Evolutionary conservation across 2,329 filamentous ascomycete genomes (phyloP).

Genomic region (Uncinocarpus reesii): DNA sequence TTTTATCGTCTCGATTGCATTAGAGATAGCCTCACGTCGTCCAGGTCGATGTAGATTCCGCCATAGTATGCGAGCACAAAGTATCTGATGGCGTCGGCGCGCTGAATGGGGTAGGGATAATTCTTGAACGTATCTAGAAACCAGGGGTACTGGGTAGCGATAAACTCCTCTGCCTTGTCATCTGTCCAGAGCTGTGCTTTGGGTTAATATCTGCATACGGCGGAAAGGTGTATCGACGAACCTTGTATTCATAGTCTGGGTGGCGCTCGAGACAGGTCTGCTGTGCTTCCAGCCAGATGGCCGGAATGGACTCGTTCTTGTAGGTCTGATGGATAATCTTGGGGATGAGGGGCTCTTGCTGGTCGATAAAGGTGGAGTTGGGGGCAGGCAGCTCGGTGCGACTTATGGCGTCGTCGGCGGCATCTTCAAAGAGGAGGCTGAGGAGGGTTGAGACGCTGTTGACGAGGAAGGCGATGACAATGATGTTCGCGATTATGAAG

Average conservation of each 20-base stretch:
- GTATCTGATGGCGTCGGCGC: constrained; percentile 68
- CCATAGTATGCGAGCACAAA: constrained; percentile 68
- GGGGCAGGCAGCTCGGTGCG: constrained; percentile 56
- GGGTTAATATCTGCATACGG: not conserved
- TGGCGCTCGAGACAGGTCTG: constrained; percentile 58
- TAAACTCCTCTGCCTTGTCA: constrained; percentile 57
- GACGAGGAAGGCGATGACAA: constrained; percentile 55
- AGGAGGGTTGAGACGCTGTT: constrained; percentile 61
- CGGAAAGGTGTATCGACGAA: constrained; percentile 36
- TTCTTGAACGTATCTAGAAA: constrained; percentile 64
- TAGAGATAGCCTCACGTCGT: constrained; percentile 45
- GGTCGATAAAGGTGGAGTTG: constrained; percentile 49
- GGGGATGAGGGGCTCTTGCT: constrained; percentile 53
- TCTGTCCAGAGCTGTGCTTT: constrained; percentile 63
- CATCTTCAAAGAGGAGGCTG: constrained; percentile 58
- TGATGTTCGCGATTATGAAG: constrained; percentile 54
- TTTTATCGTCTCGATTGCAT: not conserved
- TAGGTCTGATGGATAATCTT: constrained; percentile 73
- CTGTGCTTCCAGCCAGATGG: constrained; percentile 55
- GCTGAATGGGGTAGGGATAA: constrained; percentile 65
- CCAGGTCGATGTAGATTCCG: constrained; percentile 71
- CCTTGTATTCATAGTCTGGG: constrained; percentile 63
- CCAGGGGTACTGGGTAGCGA: constrained; percentile 64
- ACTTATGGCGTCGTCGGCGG: constrained; percentile 55
- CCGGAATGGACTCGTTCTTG: constrained; percentile 58